Evolutionary conservation across 2,329 filamentous ascomycete species (phyloP), one percentile per base, ranked within the genome.

Genomic region (Nothopassalora personata): DNA sequence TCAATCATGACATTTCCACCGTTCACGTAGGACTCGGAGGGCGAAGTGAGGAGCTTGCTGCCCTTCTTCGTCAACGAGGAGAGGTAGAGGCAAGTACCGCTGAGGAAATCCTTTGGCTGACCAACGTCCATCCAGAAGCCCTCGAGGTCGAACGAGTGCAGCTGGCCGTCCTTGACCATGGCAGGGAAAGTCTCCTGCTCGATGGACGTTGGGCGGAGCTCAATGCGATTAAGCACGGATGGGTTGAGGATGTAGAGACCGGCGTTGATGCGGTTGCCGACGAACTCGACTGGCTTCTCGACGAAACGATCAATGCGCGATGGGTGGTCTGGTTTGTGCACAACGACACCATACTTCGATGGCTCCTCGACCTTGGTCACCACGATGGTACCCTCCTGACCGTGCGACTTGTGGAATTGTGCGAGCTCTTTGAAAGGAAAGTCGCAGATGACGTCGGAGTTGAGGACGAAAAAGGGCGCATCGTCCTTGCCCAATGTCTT

Each of bases 81-180:
- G 54, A 99, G 89, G 80, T 97, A 97, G 63, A 99, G 83, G 79
- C 93, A 97, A 62, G 94, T 97, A 64, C 93, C 93, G 23, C 89
- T 91, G 57, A 99, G 82, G 84, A 97, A 99, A 74, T 99, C 93
- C 81, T 97, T 99, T 69, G 93, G 93, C 79, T 99, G 93, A 70
- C 93, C 93, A 65, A 99, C 91, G 70, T 97, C 93, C 93, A 97
- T 97, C 93, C 93, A 97, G 85, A 95, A 97, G 68, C 93, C 91
- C 67, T 97, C 91, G 31, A 97, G 85, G 74, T 97, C 93, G 74
- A 96, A 97, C 1, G 91, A 96, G 83, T 97, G 93, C 64, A 97
- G 81, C 77, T 93, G 85, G 66, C 91, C 91, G 70, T 97, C 93
- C 70, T 83, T 86, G 77, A 89, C 89, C 75, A 97, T 94, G 68